Evolutionary conservation across 495 filamentous ascomycete species (phyloP), one percentile per base, ranked within the genome.

Genomic region (Darksidea phi): DNA sequence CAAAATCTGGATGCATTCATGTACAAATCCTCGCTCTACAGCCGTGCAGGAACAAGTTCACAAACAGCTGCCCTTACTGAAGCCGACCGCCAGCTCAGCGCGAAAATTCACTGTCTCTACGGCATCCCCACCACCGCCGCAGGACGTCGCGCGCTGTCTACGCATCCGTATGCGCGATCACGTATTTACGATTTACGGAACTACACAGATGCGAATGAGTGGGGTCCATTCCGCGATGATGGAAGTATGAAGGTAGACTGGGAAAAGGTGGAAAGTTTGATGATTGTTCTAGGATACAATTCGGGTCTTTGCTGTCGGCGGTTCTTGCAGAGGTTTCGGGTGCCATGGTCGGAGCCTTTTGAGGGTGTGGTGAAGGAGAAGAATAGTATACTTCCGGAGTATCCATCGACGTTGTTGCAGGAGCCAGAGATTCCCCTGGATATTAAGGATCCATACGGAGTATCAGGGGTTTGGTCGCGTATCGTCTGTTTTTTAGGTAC

Each of bases 221-320:
- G 86, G 85, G 86, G 86, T 0, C 86, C 86, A 0, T 89, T 86
- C 68, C 59, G 74, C 45, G 71, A 76, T 38, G 83, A 86, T 66
- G 78, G 78, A 1, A 71, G 67, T 6, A 71, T 74, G 26, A 69
- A 67, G 10, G 82, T 86, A 2, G 85, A 89, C 64, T 89, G 86
- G 86, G 86, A 89, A 68, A 87, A 84, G 74, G 69, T 87, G 20
- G 86, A 89, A 63, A 82, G 84, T 0, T 77, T 87, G 28, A 76
- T 86, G 78, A 68, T 88, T 0, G 78, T 86, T 26, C 66, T 87
- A 13, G 77, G 77, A 4, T 73, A 75, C 48, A 88, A 87, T 66
- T 73, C 86, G 41, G 64, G 69, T 42, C 58, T 64, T 15, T 80
- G 80, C 54, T 69, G 73, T 18, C 67, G 78, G 11, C 74, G 77